These are phyloP conservation scores for Malus asiatica DNA, from an alignment of 306 rosid genomes.

Conservation along the genomic window DNA sequence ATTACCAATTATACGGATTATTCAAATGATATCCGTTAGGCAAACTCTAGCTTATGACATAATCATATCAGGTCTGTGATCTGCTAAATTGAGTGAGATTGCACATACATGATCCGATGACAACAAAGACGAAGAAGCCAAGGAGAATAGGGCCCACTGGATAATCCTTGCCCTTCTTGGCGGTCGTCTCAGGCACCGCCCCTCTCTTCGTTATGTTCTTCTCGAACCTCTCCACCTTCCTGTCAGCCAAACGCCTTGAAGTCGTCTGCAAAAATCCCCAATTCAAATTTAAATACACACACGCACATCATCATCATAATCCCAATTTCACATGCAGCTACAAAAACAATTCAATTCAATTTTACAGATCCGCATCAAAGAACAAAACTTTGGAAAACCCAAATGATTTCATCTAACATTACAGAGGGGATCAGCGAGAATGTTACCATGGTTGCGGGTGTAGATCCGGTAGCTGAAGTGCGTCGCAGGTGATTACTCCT, in stretches of 20 bases:
- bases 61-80: not conserved
- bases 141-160: conserved; percentile 88
- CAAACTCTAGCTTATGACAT: not conserved
- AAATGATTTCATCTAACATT: not conserved
- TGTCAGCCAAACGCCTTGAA: conserved; percentile 84
- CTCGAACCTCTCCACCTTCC: conserved; percentile 90
- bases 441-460: conserved; percentile 22
- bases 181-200: conserved; percentile 67
- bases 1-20: not conserved
- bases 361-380: not conserved
- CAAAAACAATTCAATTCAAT: not conserved
- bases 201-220: conserved; percentile 90
- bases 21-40: not conserved
- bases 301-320: not conserved
- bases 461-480: conserved; percentile 11
- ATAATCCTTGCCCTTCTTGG: conserved; percentile 84
- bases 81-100: not conserved
- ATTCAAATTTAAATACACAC: not conserved
- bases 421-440: not conserved
- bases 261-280: conserved; percentile 48
- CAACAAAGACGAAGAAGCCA: conserved; percentile 93
- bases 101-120: conserved; percentile 87
- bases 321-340: not conserved
- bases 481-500: conserved; percentile 8
- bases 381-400: not conserved